Conservation (phyloP, 148 eudicot genomes). For the Oxyria digyna region DNA sequence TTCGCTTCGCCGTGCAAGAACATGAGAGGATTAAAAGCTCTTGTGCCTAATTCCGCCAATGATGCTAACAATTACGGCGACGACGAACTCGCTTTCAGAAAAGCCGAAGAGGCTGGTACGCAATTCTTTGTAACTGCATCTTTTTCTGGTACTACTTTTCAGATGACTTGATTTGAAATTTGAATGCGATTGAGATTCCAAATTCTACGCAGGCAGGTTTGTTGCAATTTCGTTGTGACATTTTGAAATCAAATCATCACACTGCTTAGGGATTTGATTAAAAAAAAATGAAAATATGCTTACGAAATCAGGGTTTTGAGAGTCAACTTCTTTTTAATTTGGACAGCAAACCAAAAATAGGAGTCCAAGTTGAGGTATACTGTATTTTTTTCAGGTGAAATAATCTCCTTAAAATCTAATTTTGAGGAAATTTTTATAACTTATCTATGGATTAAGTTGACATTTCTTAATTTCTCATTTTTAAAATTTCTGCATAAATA, state of each 20-base stretch:
- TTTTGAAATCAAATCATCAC: background rate
- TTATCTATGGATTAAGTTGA: no score
- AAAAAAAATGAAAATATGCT: background rate
- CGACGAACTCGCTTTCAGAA: conserved; percentile 63
- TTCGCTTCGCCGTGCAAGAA: conserved; percentile 32
- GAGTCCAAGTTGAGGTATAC: no score
- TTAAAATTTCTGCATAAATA: background rate
- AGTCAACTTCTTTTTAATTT: background rate
- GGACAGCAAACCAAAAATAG: no score
- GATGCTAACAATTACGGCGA: conserved; percentile 27
- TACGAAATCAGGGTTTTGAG: background rate
- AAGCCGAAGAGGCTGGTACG: conserved; percentile 79
- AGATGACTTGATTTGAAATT: background rate
- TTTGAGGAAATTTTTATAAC: background rate
- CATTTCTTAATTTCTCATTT: background rate
- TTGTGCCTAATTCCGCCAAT: conserved; percentile 12
- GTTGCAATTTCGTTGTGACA: background rate
- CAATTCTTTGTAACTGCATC: conserved; percentile 7
- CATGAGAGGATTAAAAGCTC: conserved; percentile 53
- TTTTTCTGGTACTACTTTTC: background rate
- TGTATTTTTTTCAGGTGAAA: no score
- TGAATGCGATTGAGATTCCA: background rate
- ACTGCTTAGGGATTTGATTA: background rate
- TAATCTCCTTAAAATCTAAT: no score
- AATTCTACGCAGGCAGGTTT: background rate